phyloP scores from a whole-genome alignment of 164 flowering plant genomes.

The Cinnamomum chago region DNA sequence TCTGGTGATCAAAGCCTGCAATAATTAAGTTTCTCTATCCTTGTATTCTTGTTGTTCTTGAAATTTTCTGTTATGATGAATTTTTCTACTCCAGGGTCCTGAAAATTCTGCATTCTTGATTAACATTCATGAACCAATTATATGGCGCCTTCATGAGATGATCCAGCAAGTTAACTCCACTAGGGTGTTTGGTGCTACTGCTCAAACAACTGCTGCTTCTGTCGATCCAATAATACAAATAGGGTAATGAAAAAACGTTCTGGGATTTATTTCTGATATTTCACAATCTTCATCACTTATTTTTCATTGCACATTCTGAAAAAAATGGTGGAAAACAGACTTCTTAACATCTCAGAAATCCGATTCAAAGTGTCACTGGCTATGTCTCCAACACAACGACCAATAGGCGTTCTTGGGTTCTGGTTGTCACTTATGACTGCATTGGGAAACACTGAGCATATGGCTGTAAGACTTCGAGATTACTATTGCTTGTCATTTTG shows the following conservation, averaged over 20 bases:
- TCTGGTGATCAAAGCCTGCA: neutral
- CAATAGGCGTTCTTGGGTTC: slow-evolving; percentile 97
- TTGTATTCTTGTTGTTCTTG: neutral
- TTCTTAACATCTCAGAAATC: slow-evolving; percentile 83
- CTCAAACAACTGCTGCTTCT: slow-evolving; percentile 71
- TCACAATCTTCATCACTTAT: too few relatives aligned
- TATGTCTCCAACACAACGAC: slow-evolving; percentile 98
- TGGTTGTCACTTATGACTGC: slow-evolving; percentile 99
- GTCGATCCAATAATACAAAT: slow-evolving; percentile 91
- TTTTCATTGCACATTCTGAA: too few relatives aligned
- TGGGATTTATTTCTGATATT: too few relatives aligned
- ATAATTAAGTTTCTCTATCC: neutral
- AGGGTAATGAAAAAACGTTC: slow-evolving; percentile 39
- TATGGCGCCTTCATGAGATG: slow-evolving; percentile 99
- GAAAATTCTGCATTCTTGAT: slow-evolving; percentile 76
- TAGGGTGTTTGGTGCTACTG: slow-evolving; percentile 34
- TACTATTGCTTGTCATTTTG: neutral
- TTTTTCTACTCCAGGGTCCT: slow-evolving; percentile 53
- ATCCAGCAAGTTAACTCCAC: slow-evolving; percentile 68
- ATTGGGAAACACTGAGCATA: slow-evolving; percentile 94
- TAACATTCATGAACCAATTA: slow-evolving; percentile 93
- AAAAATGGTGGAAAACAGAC: slow-evolving; percentile 37
- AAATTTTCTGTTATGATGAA: neutral
- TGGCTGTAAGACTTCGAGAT: slow-evolving; percentile 66
- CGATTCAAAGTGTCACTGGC: slow-evolving; percentile 89